Evolutionary conservation across 2,329 filamentous ascomycete species (phyloP), one percentile per base, ranked within the genome.

Genomic region (Aspergillus fischeri): DNA sequence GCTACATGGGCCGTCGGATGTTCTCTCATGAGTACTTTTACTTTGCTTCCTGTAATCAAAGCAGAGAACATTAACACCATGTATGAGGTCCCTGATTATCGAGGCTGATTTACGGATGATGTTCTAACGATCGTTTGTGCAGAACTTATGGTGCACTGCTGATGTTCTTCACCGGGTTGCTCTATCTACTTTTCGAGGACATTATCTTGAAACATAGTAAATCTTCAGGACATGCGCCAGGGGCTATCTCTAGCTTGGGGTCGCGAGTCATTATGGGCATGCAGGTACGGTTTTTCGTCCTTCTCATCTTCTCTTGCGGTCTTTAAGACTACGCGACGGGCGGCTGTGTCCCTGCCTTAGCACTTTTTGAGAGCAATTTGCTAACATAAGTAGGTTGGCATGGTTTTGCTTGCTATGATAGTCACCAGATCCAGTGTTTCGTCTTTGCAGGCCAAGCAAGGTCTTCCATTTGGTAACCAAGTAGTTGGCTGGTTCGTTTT

Each of bases 351-450:
- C 4, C 29, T 32, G 11, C 29, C 29, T 35, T 38, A 8, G 20
- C 17, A 11, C 10, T n/a, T 49, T 49, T 29, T 35, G 10, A 21
- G 41, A 44, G n/a, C 20, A 10, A 44, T 44, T 8, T 41, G 27
- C 49, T 54, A 41, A 59, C 20, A 1, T 49, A 44, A 45, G 57
- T 67, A 88, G 81, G 76, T 92, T 56, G 93, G 93, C 0, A 81
- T 97, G 53, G 83, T 95, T 45, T 71, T 90, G 7, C 81, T 97
- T 53, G 84, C 93, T 8, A 91, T 96, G 79, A 70, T 93, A 54
- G 90, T 97, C 21, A 99, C 94, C 7, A 84, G 87, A 49, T 95
- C 91, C 1, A 97, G 91, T 70, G 86, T 88, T n/a, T 75, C 88
- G 55, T 95, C 92, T 24, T 75, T 99, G 9, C 91, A 96, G 73